A percentile compares a stretch with the other conserved stretches of the same genome.
Conservation (phyloP, 164 flowering plant species). For the Stephania cephalantha region DNA sequence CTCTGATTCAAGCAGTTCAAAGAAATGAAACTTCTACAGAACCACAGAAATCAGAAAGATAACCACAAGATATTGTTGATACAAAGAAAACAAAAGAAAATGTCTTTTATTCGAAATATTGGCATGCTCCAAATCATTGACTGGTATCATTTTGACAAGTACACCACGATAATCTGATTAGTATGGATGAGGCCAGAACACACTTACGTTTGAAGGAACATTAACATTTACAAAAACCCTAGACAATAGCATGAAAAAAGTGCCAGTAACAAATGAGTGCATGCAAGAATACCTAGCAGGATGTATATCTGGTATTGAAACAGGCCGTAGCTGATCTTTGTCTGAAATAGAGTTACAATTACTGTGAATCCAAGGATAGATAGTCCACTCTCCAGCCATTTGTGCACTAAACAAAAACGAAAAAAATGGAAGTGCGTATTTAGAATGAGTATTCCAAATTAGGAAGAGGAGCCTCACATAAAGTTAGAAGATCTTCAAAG, state of each 20-base stretch:
- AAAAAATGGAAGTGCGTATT: slow-evolving; percentile 1
- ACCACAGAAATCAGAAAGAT: neutral
- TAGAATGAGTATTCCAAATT: neutral
- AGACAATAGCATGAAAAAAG: neutral
- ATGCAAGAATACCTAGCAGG: slow-evolving; percentile 73
- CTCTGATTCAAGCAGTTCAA: too few species aligned
- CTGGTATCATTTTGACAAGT: neutral
- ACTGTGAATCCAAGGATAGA: slow-evolving; percentile 98
- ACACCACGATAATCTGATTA: neutral
- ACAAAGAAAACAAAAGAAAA: neutral
- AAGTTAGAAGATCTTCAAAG: neutral
- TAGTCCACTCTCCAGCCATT: slow-evolving; percentile 73
- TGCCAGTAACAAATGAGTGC: neutral
- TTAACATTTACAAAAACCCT: neutral
- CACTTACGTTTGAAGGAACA: neutral
- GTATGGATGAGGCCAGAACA: neutral
- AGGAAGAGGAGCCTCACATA: neutral
- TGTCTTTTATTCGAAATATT: neutral
- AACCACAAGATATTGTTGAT: neutral
- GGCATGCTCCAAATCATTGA: neutral
- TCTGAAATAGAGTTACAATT: slow-evolving; percentile 93
- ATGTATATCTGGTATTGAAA: slow-evolving; percentile 80
- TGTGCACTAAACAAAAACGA: slow-evolving; percentile 38
- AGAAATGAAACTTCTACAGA: neutral
- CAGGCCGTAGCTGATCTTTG: slow-evolving; percentile 82